Evolutionary conservation across 768 basidiomycete species (phyloP).

Genomic region (Boletales sp.): DNA sequence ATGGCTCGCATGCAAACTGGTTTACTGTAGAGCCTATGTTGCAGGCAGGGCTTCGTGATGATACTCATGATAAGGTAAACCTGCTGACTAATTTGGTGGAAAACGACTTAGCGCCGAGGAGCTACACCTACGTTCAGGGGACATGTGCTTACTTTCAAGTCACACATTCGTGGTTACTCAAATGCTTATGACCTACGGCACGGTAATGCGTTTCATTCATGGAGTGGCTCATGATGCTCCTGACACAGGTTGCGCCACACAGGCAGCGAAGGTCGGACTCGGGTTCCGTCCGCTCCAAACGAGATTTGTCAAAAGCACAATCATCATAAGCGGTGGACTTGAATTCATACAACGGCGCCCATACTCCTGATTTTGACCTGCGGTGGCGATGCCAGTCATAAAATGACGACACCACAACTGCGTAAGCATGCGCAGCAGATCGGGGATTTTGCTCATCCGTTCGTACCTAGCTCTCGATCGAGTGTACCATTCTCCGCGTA

Average conservation of each 20-base stretch:
- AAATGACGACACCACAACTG: constrained; percentile 83
- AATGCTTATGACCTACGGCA: too few species aligned
- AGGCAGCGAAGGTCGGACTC: constrained; percentile 57
- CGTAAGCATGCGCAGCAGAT: constrained; percentile 15
- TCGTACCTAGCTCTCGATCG: constrained; percentile 54
- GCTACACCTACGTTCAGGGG: constrained; percentile 59
- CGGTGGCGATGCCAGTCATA: constrained; percentile 54
- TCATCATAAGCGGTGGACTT: constrained; percentile 31
- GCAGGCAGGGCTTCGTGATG: constrained; percentile 39
- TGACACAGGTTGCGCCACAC: constrained; percentile 1
- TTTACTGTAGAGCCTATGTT: not conserved
- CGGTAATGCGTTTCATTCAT: constrained; percentile 28
- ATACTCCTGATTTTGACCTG: not conserved
- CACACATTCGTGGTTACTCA: constrained; percentile 28
- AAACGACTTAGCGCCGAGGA: constrained; percentile 42
- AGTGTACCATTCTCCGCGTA: constrained; percentile 34
- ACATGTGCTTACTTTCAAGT: constrained; percentile 67
- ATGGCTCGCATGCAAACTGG: constrained; percentile 36
- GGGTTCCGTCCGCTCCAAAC: constrained; percentile 54
- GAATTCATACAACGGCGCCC: constrained; percentile 21
- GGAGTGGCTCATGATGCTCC: not conserved
- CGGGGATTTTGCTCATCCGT: not conserved
- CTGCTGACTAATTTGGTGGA: constrained; percentile 3
- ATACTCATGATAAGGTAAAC: not conserved
- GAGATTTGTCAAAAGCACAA: constrained; percentile 67